Percentiles rank a stretch among this genome's conserved stretches.
Evolutionary conservation across 176 grass and related monocot species (phyloP).

Genomic region (Triticum aestivum): IWGSC_CS_RefSeq_v2.1 NC_057794.1:432078917-432079416

Average conservation of each 20-base stretch:
- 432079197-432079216: neutral
- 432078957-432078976: constrained; percentile 18
- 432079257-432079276: constrained; percentile 21
- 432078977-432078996: neutral
- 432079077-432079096: neutral
- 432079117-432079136: neutral
- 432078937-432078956: constrained; percentile 23
- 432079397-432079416: constrained; percentile 13
- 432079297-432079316: constrained; percentile 25
- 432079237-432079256: constrained; percentile 18
- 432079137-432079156: neutral
- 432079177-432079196: constrained; percentile 4
- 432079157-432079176: constrained; percentile 7
- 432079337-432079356: constrained; percentile 8
- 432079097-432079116: constrained; percentile 6
- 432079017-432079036: neutral
- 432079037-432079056: neutral
- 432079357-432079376: neutral
- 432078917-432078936: constrained; percentile 21
- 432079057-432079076: constrained; percentile 9
- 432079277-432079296: constrained; percentile 25
- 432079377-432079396: constrained; percentile 4
- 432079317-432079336: constrained; percentile 16
- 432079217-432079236: constrained; percentile 13
- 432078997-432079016: constrained; percentile 11